Evolutionary conservation across 192 early-diverging fungal genomes (phyloP).

Genomic region (Entophlyctis luteolus): DNA sequence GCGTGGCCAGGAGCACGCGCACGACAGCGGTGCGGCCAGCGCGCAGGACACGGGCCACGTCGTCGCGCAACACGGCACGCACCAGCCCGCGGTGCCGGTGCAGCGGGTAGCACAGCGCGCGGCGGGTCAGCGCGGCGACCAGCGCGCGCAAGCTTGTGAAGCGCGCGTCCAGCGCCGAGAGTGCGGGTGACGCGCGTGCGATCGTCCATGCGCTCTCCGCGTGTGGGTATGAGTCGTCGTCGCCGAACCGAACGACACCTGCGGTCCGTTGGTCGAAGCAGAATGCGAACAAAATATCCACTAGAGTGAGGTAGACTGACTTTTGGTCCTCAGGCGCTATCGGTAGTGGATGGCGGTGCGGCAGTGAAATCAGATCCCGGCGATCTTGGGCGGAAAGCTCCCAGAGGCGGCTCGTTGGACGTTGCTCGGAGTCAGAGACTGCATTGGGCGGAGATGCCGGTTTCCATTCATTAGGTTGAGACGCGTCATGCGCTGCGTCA

Average conservation of each 20-base stretch:
- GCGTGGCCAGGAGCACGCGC: slow-evolving; percentile 73
- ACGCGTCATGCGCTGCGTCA: background rate
- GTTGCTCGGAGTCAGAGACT: background rate
- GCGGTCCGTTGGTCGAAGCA: slow-evolving; percentile 81
- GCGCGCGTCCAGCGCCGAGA: slow-evolving; percentile 78
- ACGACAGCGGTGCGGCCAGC: slow-evolving; percentile 78
- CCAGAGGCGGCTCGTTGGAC: slow-evolving; percentile 19
- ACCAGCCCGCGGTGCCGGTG: slow-evolving; percentile 77
- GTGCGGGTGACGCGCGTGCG: slow-evolving; percentile 70
- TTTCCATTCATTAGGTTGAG: background rate
- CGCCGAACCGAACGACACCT: no score
- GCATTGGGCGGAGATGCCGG: background rate
- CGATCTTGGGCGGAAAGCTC: slow-evolving; percentile 71
- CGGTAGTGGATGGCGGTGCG: slow-evolving; percentile 30
- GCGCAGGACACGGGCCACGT: slow-evolving; percentile 77
- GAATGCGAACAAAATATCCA: slow-evolving; percentile 91
- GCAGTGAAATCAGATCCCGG: slow-evolving; percentile 68
- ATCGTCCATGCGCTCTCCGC: slow-evolving; percentile 91
- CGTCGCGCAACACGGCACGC: slow-evolving; percentile 62
- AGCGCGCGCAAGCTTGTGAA: slow-evolving; percentile 58
- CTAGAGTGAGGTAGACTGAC: slow-evolving; percentile 72
- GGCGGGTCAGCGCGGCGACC: slow-evolving; percentile 61
- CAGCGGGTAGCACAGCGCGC: slow-evolving; percentile 82
- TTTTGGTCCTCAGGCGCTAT: slow-evolving; percentile 5
- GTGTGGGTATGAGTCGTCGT: slow-evolving; percentile 77